These are phyloP conservation scores for Mycena venus DNA, from an alignment of 768 basidiomycete genomes.

Conservation along the genomic window DNA sequence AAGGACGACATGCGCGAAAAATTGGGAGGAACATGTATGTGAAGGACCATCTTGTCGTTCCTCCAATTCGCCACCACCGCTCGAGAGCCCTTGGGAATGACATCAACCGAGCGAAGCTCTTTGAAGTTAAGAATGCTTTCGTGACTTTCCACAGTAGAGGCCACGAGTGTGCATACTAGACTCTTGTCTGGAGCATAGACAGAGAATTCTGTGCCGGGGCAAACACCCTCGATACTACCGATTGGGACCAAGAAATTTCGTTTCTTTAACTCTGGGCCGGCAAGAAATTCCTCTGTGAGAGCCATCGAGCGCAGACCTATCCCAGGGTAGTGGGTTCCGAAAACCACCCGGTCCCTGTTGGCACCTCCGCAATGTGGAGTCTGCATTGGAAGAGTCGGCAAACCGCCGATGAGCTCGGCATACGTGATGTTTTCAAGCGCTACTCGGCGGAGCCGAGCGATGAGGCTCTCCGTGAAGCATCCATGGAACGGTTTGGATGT, in stretches of 20 bases:
- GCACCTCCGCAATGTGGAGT: background rate
- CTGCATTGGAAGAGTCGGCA: background rate
- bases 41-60: background rate
- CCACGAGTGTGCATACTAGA: background rate
- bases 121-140: background rate
- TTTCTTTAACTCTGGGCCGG: background rate
- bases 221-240: constrained; percentile 11
- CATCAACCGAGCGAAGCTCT: background rate
- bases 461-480: constrained; percentile 2
- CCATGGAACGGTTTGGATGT: background rate
- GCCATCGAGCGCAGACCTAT: background rate
- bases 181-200: background rate
- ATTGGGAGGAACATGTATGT: background rate
- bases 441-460: background rate
- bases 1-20: background rate
- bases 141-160: background rate
- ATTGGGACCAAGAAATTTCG: background rate
- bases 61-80: background rate
- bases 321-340: background rate
- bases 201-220: constrained; percentile 12
- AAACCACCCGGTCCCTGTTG: background rate
- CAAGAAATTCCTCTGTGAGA: background rate
- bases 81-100: background rate
- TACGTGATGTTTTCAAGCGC: background rate
- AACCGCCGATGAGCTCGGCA: constrained; percentile 2